Conservation (phyloP, 176 grass and related monocot species). For the Oryza meridionalis region DNA sequence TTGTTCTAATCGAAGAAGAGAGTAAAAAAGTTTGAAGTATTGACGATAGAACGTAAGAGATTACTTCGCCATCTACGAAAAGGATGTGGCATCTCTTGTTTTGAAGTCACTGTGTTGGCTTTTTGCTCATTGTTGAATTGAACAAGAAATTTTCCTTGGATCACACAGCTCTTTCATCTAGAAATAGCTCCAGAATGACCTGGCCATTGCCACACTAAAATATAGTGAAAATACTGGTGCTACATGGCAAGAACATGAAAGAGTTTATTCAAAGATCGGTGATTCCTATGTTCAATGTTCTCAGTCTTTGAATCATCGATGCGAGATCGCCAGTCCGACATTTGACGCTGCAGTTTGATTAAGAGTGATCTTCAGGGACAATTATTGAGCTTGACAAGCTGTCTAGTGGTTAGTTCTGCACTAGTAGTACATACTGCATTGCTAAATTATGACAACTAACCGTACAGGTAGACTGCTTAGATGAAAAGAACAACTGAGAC, state of each 20-base stretch:
- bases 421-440: slow-evolving; percentile 3
- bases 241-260: not conserved
- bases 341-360: not conserved
- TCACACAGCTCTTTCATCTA: slow-evolving; percentile 6
- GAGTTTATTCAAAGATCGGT: slow-evolving; percentile 18
- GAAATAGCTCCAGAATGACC: not conserved
- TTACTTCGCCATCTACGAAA: slow-evolving; percentile 16
- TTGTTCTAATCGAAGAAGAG: not conserved
- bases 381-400: slow-evolving; percentile 45
- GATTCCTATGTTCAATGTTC: slow-evolving; percentile 15
- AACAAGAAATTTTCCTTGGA: slow-evolving; percentile 1
- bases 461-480: not conserved
- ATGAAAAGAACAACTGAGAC: not conserved
- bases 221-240: not conserved
- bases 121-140: slow-evolving; percentile 38
- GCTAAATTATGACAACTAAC: not conserved
- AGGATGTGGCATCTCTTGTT: slow-evolving; percentile 37
- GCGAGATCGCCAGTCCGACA: not conserved
- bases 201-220: not conserved
- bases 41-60: not conserved
- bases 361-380: slow-evolving; percentile 11
- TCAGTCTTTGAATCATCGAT: not conserved
- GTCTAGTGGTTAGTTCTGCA: not conserved
- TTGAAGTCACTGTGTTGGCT: slow-evolving; percentile 16
- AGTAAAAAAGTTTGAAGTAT: not conserved